Percentiles rank a stretch among this genome's conserved stretches.
phyloP scores from a whole-genome alignment of 345 rosid species.

The Eucalyptus pumila region DNA sequence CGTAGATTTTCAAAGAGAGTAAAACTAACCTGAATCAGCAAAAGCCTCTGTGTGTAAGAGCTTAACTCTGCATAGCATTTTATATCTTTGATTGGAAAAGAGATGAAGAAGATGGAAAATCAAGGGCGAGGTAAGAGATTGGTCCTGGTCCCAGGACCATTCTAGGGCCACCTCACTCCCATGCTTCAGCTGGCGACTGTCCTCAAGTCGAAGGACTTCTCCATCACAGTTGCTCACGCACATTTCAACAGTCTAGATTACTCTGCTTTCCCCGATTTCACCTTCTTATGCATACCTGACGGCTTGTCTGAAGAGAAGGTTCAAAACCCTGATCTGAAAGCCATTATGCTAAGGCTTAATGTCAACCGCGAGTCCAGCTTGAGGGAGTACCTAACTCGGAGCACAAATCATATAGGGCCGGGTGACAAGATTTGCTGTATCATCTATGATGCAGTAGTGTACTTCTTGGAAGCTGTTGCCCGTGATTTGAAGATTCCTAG shows the following conservation, averaged over 20 bases:
- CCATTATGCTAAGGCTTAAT: slow-evolving; percentile 8
- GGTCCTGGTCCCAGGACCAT: slow-evolving; percentile 43
- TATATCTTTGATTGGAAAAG: neutral
- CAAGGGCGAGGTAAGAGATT: neutral
- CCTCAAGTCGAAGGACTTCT: slow-evolving; percentile 42
- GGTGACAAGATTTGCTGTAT: slow-evolving; percentile 11
- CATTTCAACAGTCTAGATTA: slow-evolving; percentile 17
- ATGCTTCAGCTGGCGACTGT: slow-evolving; percentile 51
- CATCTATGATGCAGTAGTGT: slow-evolving; percentile 34
- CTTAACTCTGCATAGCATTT: neutral
- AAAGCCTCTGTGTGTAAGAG: neutral
- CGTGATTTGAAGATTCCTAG: slow-evolving; percentile 21
- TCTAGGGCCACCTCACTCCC: slow-evolving; percentile 59
- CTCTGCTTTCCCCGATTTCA: slow-evolving; percentile 10
- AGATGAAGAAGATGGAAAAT: neutral
- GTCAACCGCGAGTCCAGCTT: slow-evolving; percentile 11
- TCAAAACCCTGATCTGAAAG: neutral
- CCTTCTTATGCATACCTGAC: slow-evolving; percentile 15
- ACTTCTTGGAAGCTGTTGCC: slow-evolving; percentile 23
- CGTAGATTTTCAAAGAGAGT: neutral
- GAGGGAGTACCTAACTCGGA: slow-evolving; percentile 1
- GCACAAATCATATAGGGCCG: neutral
- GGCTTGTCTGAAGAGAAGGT: slow-evolving; percentile 4
- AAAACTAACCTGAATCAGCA: neutral
- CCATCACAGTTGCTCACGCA: slow-evolving; percentile 36